phyloP scores from a whole-genome alignment of 2,329 filamentous ascomycete genomes.

The Penicillium psychrosexuale region DNA sequence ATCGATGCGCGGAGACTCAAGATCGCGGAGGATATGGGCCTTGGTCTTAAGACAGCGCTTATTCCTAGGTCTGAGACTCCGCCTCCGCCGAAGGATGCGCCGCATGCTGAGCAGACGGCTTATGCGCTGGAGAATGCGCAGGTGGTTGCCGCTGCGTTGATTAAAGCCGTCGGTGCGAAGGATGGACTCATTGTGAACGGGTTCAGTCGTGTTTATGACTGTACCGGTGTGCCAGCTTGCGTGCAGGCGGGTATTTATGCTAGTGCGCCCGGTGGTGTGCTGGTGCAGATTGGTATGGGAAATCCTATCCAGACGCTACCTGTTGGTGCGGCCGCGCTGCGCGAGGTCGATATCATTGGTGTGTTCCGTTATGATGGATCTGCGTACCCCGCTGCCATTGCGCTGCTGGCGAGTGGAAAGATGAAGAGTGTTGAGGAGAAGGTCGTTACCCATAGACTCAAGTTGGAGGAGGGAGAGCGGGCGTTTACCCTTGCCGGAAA shows the following conservation, averaged over 20 bases:
- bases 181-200: conserved; percentile 29
- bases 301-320: conserved; percentile 54
- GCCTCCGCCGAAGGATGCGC: conserved; percentile 31
- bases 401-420: conserved; percentile 50
- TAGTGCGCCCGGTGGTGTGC: conserved; percentile 48
- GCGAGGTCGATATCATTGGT: conserved; percentile 57
- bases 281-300: conserved; percentile 58
- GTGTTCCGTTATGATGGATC: conserved; percentile 55
- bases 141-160: conserved; percentile 33
- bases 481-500: conserved; percentile 53
- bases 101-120: conserved; percentile 32
- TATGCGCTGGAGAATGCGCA: conserved; percentile 38
- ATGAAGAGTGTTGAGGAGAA: conserved; percentile 49
- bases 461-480: conserved; percentile 48
- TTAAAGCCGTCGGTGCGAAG: conserved; percentile 15
- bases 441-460: conserved; percentile 54
- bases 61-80: conserved; percentile 35
- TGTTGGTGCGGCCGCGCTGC: conserved; percentile 53
- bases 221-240: conserved; percentile 46
- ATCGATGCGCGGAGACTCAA: conserved; percentile 56
- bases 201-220: conserved; percentile 47
- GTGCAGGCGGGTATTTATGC: conserved; percentile 48
- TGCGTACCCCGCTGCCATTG: conserved; percentile 55
- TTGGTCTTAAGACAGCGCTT: conserved; percentile 37
- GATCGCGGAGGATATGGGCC: conserved; percentile 49